Evolutionary conservation across 257 asterid species (phyloP), one percentile per base, ranked within the genome.

Genomic region (Galeopsis tetrahit): DNA sequence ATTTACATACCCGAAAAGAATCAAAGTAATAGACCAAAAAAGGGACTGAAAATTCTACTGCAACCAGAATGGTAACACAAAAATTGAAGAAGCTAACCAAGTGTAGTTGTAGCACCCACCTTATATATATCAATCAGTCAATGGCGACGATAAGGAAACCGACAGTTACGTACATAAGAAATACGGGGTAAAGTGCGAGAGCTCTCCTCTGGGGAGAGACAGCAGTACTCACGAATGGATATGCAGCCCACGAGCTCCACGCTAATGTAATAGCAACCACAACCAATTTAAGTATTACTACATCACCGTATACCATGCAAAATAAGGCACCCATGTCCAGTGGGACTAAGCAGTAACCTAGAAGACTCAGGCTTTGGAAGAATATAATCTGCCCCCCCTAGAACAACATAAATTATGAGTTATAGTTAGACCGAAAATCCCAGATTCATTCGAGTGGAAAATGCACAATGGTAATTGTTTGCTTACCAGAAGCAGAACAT

Each of bases 201-300:
- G 99, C 97, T 84, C 88, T 91, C 81, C 99, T 85, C 73, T 81
- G 73, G 2, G 97, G 93, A 73, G 82, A 83, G 49, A 91, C 97
- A 3, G 95, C 96, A 1, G 86, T 85, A 59, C 97, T 94, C 88
- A 91, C 91, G 89, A 94, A 91, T 4, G 97, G 99, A 80, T 94
- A 94, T 40, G 99, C 99, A 48, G 97, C 97, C 99, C 97, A 94
- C 8, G 96, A 86, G 82, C 97, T 91, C 99, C 96, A 94, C 5
- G 90, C 89, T 71, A 94, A 48, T 17, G 97, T 81, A 67, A 91
- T 86, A n/a, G 81, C 77, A 0, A 89, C 99, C 76, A 89, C 89
- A 2, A 82, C 85, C 63, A 87, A 39, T 86, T 94, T 94, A n/a
- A 89, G 28, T 21, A 21, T 44, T 4, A 89, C 81, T 39, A 89